Evolutionary conservation across 768 basidiomycete species (phyloP).

Genomic region (Wakefieldia striispora): DNA sequence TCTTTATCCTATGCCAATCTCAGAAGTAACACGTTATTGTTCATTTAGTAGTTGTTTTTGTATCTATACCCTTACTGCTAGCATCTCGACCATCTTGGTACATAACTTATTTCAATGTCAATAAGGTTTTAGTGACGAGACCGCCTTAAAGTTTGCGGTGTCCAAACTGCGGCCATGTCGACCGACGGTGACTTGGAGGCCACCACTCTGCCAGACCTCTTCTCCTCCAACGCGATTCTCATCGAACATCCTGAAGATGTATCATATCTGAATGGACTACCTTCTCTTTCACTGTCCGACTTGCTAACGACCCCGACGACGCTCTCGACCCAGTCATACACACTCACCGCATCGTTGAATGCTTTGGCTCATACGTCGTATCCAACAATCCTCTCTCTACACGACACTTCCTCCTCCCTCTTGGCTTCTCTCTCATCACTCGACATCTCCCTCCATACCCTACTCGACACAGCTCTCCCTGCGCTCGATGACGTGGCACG

Average conservation of each 20-base stretch:
- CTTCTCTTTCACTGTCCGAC: conserved; percentile 60
- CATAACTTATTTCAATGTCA: background rate
- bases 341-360: conserved; percentile 85
- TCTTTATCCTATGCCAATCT: background rate
- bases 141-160: background rate
- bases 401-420: conserved; percentile 73
- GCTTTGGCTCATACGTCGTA: conserved; percentile 90
- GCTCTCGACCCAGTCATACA: conserved; percentile 81
- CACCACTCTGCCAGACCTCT: conserved; percentile 25
- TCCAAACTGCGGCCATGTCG: conserved; percentile 18
- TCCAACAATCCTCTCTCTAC: conserved; percentile 87
- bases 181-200: conserved; percentile 17
- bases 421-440: conserved; percentile 71
- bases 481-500: conserved; percentile 71
- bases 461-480: conserved; percentile 69
- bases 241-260: conserved; percentile 26
- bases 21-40: background rate
- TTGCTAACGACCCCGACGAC: conserved; percentile 72
- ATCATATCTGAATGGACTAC: conserved; percentile 63
- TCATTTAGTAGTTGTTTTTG: conserved; percentile 3
- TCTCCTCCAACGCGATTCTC: conserved; percentile 14
- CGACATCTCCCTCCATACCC: conserved; percentile 65
- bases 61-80: conserved; percentile 13
- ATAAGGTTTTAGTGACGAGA: too few relatives aligned
- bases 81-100: conserved; percentile 2